Evolutionary conservation across 192 early-diverging fungal species (phyloP), one percentile per base, ranked within the genome.

Genomic region (Pilobolus umbonatus): DNA sequence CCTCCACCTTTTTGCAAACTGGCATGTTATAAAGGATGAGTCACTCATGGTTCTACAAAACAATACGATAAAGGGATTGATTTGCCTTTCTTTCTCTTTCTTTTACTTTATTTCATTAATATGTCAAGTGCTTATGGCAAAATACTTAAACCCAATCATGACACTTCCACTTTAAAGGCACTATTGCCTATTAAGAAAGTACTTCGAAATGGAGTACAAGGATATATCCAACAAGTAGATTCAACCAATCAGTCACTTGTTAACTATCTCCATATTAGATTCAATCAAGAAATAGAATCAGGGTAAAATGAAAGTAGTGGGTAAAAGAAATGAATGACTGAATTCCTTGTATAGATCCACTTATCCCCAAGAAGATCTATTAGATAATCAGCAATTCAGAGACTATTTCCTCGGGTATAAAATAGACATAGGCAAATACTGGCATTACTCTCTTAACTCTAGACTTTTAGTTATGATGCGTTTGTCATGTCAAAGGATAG

Each of bases 251-350:
- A 38, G 15, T 11, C 72, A 15, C 26, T 77, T 14, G 50, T 83
- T 24, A 30, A 53, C 15, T 55, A 62, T 44, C 68, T 86, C 45
- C 75, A 76, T 19, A 21, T 57, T 14, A 52, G 88, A 15, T 79
- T 91, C 55, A 91, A 88, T 52, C 47, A 55, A 3, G 84, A 85
- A 46, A 79, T 91, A 25, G 71, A 74, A 25, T 61, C 61, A n/a
- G 89, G 89, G 12, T 68, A 43, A 53, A 34, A 19, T 6, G 43
- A 26, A 21, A 48, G 15, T 49, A 19, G 22, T 14, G 10, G 8
- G 26, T 65, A 56, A 21, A 19, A n/a, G n/a, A n/a, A n/a, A n/a
- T n/a, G n/a, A n/a, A n/a, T n/a, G n/a, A n/a, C n/a, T n/a, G n/a
- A n/a, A n/a, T n/a, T n/a, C 28, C 17, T 19, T 34, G 19, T 57